These are phyloP conservation scores for Cardiosporidium cionae DNA, from an alignment of 169 alveolate species.

Conservation along the genomic window DNA sequence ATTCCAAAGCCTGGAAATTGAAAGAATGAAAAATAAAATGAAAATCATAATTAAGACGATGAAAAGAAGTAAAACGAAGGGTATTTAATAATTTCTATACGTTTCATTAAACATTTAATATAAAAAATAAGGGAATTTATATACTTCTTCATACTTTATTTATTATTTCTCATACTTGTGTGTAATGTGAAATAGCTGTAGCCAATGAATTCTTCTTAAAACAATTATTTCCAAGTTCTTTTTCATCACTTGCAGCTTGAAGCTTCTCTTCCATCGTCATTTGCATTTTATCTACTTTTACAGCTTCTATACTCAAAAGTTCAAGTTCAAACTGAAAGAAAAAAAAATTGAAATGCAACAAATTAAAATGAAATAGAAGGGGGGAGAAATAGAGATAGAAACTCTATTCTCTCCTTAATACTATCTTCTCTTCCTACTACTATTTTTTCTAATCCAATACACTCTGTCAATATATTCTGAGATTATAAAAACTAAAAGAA, in stretches of 20 bases:
- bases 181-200: conserved; percentile 55
- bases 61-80: too few species aligned
- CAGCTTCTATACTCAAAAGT: conserved; percentile 48
- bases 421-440: too few species aligned
- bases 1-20: conserved; percentile 35
- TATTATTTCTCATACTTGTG: conserved; percentile 38
- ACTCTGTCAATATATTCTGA: too few species aligned
- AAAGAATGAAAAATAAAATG: background rate
- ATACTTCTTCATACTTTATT: conserved; percentile 1
- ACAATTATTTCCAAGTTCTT: conserved; percentile 53
- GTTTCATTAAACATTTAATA: background rate
- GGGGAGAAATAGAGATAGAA: too few species aligned
- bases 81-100: too few species aligned
- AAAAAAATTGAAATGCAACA: background rate
- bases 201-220: conserved; percentile 44
- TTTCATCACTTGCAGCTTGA: conserved; percentile 59
- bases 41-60: too few species aligned
- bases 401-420: too few species aligned
- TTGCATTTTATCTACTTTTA: conserved; percentile 51
- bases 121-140: background rate
- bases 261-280: conserved; percentile 60
- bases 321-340: conserved; percentile 56
- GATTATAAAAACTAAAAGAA: too few species aligned
- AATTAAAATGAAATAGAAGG: too few species aligned
- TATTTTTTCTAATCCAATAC: too few species aligned